A percentile compares a stretch with the other conserved stretches of the same genome.
Evolutionary conservation across 306 rosid genomes (phyloP).

Genomic region (Leucaena leucocephala): DNA sequence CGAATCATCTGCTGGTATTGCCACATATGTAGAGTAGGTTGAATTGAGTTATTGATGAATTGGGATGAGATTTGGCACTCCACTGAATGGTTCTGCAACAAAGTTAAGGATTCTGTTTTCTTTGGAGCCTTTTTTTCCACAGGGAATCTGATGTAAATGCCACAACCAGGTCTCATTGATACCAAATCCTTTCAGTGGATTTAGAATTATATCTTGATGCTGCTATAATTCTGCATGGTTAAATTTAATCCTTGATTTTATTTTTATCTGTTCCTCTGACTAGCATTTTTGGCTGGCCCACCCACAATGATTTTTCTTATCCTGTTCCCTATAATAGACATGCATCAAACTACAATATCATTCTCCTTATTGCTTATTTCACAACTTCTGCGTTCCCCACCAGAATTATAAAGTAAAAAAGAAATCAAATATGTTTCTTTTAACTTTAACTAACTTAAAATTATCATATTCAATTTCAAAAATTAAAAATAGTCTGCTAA

Average conservation of each 20-base stretch:
- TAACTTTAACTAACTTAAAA: background rate
- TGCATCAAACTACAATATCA: background rate
- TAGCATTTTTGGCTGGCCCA: slow-evolving; percentile 40
- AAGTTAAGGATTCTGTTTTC: slow-evolving; percentile 31
- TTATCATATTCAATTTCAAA: background rate
- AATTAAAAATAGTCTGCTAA: background rate
- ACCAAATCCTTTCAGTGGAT: background rate
- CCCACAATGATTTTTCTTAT: slow-evolving; percentile 12
- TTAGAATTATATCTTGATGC: background rate
- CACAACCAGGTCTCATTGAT: slow-evolving; percentile 20
- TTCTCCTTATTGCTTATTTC: background rate
- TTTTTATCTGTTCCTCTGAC: slow-evolving; percentile 37
- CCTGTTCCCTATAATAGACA: background rate
- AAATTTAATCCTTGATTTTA: slow-evolving; percentile 34
- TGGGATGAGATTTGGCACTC: slow-evolving; percentile 23
- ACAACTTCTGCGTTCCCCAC: background rate
- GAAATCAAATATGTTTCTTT: background rate
- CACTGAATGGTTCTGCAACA: slow-evolving; percentile 34
- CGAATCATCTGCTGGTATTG: background rate
- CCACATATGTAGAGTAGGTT: background rate
- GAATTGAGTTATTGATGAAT: background rate
- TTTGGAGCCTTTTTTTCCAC: slow-evolving; percentile 18
- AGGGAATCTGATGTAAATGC: slow-evolving; percentile 34
- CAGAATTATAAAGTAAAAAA: background rate
- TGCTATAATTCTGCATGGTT: background rate